These are phyloP conservation scores for Neonectria ditissima DNA, from an alignment of 2,329 filamentous ascomycete species.

Conservation along the genomic window DNA sequence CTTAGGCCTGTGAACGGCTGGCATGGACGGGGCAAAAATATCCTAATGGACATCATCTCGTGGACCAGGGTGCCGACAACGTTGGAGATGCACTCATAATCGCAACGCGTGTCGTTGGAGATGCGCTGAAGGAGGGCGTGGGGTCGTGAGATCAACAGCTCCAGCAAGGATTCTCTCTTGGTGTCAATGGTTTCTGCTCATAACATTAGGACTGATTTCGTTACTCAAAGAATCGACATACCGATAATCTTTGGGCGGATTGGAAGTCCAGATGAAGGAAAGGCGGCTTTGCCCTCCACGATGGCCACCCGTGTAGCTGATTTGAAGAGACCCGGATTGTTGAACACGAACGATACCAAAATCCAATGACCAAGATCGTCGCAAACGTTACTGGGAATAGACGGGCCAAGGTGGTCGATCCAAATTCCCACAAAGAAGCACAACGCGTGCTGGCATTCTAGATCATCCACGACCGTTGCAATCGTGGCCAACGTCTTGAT, in stretches of 20 bases:
- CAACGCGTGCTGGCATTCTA: constrained; percentile 32
- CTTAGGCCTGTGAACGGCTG: neutral
- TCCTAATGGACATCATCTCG: neutral
- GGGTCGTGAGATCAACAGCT: neutral
- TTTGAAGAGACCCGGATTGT: constrained; percentile 5
- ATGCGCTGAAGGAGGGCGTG: neutral
- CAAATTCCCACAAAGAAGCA: constrained; percentile 26
- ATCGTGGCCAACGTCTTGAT: constrained; percentile 22
- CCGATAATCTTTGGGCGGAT: neutral
- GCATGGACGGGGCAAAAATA: neutral
- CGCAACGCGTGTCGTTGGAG: neutral
- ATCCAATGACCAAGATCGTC: constrained; percentile 24
- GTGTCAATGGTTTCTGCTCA: neutral
- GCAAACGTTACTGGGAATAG: neutral
- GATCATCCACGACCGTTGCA: constrained; percentile 31
- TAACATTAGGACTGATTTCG: neutral
- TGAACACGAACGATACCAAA: constrained; percentile 28
- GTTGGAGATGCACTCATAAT: neutral
- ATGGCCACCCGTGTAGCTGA: constrained; percentile 15
- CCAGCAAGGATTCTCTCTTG: neutral
- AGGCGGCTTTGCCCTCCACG: neutral
- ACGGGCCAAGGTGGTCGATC: constrained; percentile 15
- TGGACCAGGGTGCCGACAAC: neutral
- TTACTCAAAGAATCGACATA: neutral
- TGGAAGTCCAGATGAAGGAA: neutral